Base-by-base conservation (phyloP, 2,329 filamentous ascomycete genomes). In the Trichophyton mentagrophytes region DNA sequence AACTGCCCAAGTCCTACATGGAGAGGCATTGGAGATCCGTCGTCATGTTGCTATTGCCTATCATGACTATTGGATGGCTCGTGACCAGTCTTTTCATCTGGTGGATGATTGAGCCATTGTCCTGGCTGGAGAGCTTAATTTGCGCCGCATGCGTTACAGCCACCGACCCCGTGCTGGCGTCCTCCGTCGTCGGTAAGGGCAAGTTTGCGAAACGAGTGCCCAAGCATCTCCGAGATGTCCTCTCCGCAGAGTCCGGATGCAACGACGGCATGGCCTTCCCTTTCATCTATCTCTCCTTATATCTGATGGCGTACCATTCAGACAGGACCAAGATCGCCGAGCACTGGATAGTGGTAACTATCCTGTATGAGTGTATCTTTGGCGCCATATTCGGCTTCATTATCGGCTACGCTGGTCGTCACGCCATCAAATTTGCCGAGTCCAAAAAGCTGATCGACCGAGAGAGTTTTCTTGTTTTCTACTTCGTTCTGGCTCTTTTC, bases 201-300 rank as follows among this genome's bases (percentile, higher is more conserved):
- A 99, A 99, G 75, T 99, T 99, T 69, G 92, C 93, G 40, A 96
- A 96, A 77, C 85, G 93, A 64, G 90, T 99, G 3, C 93, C 93
- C 22, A 97, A 96, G 78, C 93, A 99, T 85, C 78, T 99, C 76
- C 84, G 93, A 80, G 93, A 99, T 76, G 72, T 99, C 58, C 79
- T 99, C 11, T 99, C 93, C 3, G 91, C 91, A 61, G 93, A 99
- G 76, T 99, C 93, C 6, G 93, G 93, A 33, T 99, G 93, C 77
- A 99, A 99, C 80, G 93, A 99, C 73, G 93, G 93, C 75, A 99
- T 99, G 93, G 93, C 93, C 1, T 99, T 99, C 70, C 93, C 93
- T 0, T 99, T 99, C 73, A 84, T 99, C 68, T 99, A 99, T 72
- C 80, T 99, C 33, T 86, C 89, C 0, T 78, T 96, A 33, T 97